Evolutionary conservation across 495 filamentous ascomycete species (phyloP).

Genomic region (Bryoglossum gracile): DNA sequence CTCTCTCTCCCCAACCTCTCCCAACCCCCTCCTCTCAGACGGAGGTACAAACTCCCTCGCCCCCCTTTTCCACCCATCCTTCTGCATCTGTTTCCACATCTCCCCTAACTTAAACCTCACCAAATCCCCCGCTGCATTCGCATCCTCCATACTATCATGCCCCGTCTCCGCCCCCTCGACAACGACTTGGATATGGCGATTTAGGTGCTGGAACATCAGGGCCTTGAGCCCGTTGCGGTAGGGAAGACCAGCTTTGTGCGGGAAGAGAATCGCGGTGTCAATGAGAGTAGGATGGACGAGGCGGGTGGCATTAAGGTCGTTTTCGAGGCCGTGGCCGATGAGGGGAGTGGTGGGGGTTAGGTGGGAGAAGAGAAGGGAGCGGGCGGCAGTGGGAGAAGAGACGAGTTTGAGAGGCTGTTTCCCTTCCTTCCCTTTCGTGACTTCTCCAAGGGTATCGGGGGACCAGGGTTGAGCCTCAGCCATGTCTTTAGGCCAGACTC

Average conservation of each 20-base stretch:
- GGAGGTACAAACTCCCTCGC: constrained; percentile 29
- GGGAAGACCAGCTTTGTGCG: constrained; percentile 67
- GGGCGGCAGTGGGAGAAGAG: constrained; percentile 60
- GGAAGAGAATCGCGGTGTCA: constrained; percentile 81
- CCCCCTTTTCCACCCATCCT: constrained; percentile 54
- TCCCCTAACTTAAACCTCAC: constrained; percentile 59
- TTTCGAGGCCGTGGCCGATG: constrained; percentile 91
- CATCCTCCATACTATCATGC: constrained; percentile 87
- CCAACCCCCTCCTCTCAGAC: background rate
- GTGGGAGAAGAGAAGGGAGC: constrained; percentile 61
- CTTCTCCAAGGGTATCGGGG: constrained; percentile 18
- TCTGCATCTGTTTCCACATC: constrained; percentile 56
- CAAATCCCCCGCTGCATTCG: constrained; percentile 77
- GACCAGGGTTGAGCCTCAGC: constrained; percentile 57
- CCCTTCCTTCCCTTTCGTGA: constrained; percentile 15
- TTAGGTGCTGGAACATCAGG: constrained; percentile 57
- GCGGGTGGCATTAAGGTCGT: constrained; percentile 78
- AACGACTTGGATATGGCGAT: constrained; percentile 69
- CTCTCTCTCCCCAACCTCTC: background rate
- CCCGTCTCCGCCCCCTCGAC: constrained; percentile 48
- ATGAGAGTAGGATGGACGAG: constrained; percentile 79
- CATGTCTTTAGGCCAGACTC: constrained; percentile 69
- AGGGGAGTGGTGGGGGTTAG: constrained; percentile 70
- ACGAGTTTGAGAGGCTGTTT: constrained; percentile 64
- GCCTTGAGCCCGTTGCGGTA: constrained; percentile 65